phyloP scores from a whole-genome alignment of 257 asterid species.

The Anisodus tanguticus region DNA sequence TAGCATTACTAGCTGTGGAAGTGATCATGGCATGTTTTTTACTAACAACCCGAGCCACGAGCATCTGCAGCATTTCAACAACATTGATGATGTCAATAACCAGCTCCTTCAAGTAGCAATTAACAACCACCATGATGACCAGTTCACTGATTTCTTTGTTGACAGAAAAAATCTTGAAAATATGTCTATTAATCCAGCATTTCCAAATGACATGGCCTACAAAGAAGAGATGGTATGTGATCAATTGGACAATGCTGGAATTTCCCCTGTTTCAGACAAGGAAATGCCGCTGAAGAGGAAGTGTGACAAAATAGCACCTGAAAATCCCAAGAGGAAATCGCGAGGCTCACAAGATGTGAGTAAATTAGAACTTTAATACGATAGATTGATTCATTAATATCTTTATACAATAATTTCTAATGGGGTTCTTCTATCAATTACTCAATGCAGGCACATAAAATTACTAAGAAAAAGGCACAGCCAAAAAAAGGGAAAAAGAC shows the following conservation, averaged over 20 bases:
- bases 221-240: conserved; percentile 40
- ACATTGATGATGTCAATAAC: conserved; percentile 30
- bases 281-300: conserved; percentile 59
- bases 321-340: conserved; percentile 55
- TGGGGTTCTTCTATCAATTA: background rate
- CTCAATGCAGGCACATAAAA: conserved; percentile 47
- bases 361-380: background rate
- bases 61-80: conserved; percentile 26
- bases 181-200: conserved; percentile 37
- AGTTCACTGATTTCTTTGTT: conserved; percentile 36
- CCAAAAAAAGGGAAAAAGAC: conserved; percentile 53
- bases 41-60: conserved; percentile 10
- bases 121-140: conserved; percentile 31
- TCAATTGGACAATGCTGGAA: conserved; percentile 30
- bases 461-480: conserved; percentile 34
- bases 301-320: conserved; percentile 19
- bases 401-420: background rate
- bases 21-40: conserved; percentile 26
- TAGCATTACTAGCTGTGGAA: conserved; percentile 43
- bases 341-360: conserved; percentile 61
- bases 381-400: background rate
- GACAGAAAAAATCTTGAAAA: conserved; percentile 31
- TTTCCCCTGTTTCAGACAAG: conserved; percentile 32
- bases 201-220: conserved; percentile 19
- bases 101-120: conserved; percentile 24